phyloP scores from a whole-genome alignment of 306 rosid genomes.

The Gillenia trifoliata region DNA sequence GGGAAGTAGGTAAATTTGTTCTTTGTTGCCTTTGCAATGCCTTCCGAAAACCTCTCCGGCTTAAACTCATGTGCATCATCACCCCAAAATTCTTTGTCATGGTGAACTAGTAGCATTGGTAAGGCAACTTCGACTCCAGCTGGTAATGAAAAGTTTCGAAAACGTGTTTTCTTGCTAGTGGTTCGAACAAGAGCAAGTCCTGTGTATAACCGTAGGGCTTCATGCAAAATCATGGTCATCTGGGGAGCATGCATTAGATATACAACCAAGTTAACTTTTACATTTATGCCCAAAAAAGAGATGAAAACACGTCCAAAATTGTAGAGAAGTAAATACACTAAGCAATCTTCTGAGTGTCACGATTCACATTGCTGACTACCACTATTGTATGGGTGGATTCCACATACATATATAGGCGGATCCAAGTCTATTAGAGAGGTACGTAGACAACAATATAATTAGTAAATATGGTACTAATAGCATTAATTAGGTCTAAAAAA shows the following conservation, averaged over 20 bases:
- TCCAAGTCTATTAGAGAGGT: no score
- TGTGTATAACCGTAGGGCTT: slow-evolving; percentile 61
- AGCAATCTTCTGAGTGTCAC: no score
- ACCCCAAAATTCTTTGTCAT: slow-evolving; percentile 35
- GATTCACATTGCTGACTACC: no score
- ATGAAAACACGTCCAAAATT: no score
- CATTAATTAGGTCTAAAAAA: no score
- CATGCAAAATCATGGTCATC: slow-evolving; percentile 57
- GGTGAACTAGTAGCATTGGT: slow-evolving; percentile 15
- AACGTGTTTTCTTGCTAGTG: slow-evolving; percentile 6
- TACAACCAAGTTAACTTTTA: background rate
- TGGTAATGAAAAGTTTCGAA: slow-evolving; percentile 21
- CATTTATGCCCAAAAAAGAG: no score
- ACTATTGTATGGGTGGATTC: no score
- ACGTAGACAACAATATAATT: no score
- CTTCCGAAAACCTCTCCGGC: slow-evolving; percentile 32
- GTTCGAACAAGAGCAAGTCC: background rate
- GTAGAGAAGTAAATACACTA: no score
- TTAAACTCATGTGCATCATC: slow-evolving; percentile 38
- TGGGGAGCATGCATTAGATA: background rate
- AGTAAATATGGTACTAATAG: no score
- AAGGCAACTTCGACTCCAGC: slow-evolving; percentile 2
- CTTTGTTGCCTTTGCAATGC: background rate
- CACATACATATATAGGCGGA: no score
- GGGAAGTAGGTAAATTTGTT: background rate